Evolutionary conservation across 2,329 filamentous ascomycete species (phyloP), one percentile per base, ranked within the genome.

Genomic region (Orbilia ellipsospora): DNA sequence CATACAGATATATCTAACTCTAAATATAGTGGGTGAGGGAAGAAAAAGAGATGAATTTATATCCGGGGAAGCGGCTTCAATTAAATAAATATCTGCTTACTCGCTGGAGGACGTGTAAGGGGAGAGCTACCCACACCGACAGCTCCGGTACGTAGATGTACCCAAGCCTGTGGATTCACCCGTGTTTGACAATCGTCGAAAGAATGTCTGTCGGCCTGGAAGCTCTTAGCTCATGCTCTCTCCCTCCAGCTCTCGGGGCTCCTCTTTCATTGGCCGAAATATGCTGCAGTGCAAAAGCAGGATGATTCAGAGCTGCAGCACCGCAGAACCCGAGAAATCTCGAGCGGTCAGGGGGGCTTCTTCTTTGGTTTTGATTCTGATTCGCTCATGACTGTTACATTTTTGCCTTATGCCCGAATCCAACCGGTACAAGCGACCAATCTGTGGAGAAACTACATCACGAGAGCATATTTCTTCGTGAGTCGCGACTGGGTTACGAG

Each of bases 301-400:
- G 55, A 74, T 74, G 70, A 74, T 74, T 74, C 70, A 74, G 70
- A 74, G 50, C 63, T 74, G 70, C 70, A 74, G 63, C 54, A 62
- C 20, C 18, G 56, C 65, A 40, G 23, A n/a, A 48, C 57, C 66
- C 52, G 50, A 59, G 51, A 57, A 36, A 57, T 54, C 65, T 40
- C 28, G 42, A 36, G 40, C 40, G 36, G 66, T 50, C 57, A 61
- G 45, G 64, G 56, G 50, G 54, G n/a, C 57, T 13, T 31, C 7
- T 48, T 48, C 44, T 48, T 5, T 48, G 44, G 16, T 4, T 48
- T 15, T 2, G 7, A 10, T 12, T 18, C 2, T 20, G 48, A 23
- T 23, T 62, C 20, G 23, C 12, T 36, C 45, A 55, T 73, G 69
- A 73, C 20, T 52, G 31, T 36, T 36, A 36, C 31, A 2, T 36